These are phyloP conservation scores for Termitomyces sp. DNA, from an alignment of 768 basidiomycete species.

Conservation along the genomic window DNA sequence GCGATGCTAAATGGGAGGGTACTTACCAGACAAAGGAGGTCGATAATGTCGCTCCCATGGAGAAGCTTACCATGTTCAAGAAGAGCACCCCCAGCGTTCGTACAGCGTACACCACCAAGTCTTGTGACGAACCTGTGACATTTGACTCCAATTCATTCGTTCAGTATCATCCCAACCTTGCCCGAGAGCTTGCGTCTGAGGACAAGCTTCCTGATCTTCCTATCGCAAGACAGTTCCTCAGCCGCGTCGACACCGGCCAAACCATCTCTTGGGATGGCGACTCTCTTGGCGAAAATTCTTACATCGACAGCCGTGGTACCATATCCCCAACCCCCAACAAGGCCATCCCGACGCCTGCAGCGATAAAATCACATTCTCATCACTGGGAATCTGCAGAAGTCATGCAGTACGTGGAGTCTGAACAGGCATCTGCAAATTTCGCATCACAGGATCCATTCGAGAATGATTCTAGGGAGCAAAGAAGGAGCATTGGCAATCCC, in stretches of 20 bases:
- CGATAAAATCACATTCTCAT: conserved; percentile 46
- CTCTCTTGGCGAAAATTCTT: conserved; percentile 42
- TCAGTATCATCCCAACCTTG: conserved; percentile 53
- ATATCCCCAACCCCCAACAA: conserved; percentile 46
- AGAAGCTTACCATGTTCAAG: conserved; percentile 66
- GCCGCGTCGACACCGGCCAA: conserved; percentile 34
- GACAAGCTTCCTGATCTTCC: conserved; percentile 19
- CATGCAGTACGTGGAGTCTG: conserved; percentile 32
- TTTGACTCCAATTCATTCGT: conserved; percentile 47
- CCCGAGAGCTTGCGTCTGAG: conserved; percentile 44
- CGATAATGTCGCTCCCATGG: conserved; percentile 44
- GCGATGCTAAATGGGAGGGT: conserved; percentile 43
- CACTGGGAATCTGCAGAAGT: conserved; percentile 71
- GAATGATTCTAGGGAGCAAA: conserved; percentile 22
- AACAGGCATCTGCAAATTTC: conserved; percentile 22
- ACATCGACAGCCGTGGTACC: conserved; percentile 33
- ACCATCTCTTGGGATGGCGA: conserved; percentile 54
- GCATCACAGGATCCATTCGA: conserved; percentile 15
- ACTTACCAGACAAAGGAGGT: conserved; percentile 38
- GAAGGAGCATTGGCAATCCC: conserved; percentile 39
- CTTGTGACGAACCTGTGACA: conserved; percentile 32
- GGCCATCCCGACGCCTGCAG: conserved; percentile 60
- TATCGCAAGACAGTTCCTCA: conserved; percentile 40
- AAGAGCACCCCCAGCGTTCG: conserved; percentile 47
- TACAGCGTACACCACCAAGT: conserved; percentile 47